Evolutionary conservation across 2,329 filamentous ascomycete genomes (phyloP).

Genomic region (Corinectria fuckeliana): DNA sequence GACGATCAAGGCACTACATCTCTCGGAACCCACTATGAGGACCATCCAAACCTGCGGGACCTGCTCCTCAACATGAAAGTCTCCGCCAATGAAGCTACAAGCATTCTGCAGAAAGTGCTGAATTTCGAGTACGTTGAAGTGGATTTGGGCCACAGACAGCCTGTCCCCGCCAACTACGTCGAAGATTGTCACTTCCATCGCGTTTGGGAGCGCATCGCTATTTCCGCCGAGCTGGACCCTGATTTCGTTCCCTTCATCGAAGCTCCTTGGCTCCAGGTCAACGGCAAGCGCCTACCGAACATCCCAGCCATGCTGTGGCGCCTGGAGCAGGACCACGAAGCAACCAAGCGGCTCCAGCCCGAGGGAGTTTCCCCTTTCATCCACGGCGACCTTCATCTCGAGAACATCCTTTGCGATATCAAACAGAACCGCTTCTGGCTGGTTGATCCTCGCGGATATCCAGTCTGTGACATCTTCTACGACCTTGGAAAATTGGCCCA

Average conservation of each 20-base stretch:
- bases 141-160: not conserved
- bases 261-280: conserved; percentile 1
- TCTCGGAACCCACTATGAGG: conserved; percentile 1
- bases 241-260: not conserved
- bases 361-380: conserved; percentile 3
- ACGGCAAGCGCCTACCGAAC: not conserved
- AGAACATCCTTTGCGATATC: conserved; percentile 6
- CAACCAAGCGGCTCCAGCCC: conserved; percentile 2
- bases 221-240: conserved; percentile 5
- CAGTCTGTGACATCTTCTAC: conserved; percentile 6
- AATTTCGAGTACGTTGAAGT: not conserved
- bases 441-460: conserved; percentile 1
- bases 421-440: not conserved
- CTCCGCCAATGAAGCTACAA: not conserved
- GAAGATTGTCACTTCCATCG: conserved; percentile 2
- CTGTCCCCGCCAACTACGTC: not conserved
- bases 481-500: conserved; percentile 3
- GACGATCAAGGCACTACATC: not conserved
- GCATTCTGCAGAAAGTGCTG: not conserved
- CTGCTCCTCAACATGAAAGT: conserved; percentile 2
- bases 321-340: conserved; percentile 1
- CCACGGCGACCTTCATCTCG: conserved; percentile 3
- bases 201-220: conserved; percentile 4
- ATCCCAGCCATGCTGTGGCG: conserved; percentile 4
- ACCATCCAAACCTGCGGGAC: conserved; percentile 1